Percentiles rank a stretch among this genome's conserved stretches.
These are phyloP conservation scores for Mycena epipterygia DNA, from an alignment of 768 basidiomycete species.

Conservation along the genomic window DNA sequence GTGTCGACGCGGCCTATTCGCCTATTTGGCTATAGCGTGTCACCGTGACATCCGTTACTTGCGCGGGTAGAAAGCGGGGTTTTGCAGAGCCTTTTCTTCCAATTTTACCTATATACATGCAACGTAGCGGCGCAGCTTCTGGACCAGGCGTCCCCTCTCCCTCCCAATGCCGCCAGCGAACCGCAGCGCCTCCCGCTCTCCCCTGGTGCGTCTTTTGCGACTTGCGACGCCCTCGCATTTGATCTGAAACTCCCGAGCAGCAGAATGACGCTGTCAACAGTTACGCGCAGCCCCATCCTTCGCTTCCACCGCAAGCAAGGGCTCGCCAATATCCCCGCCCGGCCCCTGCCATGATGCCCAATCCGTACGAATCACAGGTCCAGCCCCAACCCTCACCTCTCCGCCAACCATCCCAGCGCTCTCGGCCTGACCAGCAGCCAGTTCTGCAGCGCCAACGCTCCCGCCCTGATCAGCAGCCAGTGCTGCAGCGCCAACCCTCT, in stretches of 20 bases:
- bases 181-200: neutral
- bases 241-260: constrained; percentile 19
- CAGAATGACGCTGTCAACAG: neutral
- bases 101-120: constrained; percentile 1
- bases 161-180: constrained; percentile 7
- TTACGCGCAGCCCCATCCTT: neutral
- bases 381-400: constrained; percentile 12
- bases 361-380: no score
- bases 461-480: neutral
- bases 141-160: constrained; percentile 29
- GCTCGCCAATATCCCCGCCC: constrained; percentile 5
- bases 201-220: neutral
- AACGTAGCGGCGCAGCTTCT: neutral
- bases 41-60: no score
- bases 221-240: neutral
- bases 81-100: no score
- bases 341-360: no score
- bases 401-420: neutral
- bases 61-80: neutral
- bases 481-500: constrained; percentile 15
- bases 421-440: neutral
- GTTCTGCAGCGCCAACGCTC: constrained; percentile 20
- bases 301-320: neutral
- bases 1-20: neutral
- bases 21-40: neutral